Evolutionary conservation across 352 stramenopile species (phyloP).

Genomic region (Pythium sukuiense): DNA sequence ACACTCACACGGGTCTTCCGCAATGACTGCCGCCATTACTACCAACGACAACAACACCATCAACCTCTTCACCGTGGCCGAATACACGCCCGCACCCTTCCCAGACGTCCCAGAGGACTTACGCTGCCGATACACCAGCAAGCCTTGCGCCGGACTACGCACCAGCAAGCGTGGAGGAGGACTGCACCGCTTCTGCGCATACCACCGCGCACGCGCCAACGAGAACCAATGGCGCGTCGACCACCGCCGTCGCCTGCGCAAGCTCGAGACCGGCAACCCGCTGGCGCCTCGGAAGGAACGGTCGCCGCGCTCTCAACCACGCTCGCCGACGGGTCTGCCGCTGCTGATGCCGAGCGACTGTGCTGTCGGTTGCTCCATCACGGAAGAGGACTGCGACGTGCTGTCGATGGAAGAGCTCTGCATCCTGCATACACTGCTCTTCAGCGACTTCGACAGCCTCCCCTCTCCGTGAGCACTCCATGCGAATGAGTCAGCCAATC

Average conservation of each 20-base stretch:
- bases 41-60: conserved; percentile 16
- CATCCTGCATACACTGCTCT: too few relatives aligned
- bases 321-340: conserved; percentile 13
- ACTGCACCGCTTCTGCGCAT: conserved; percentile 51
- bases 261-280: conserved; percentile 15
- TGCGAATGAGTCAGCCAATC: too few relatives aligned
- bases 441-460: too few relatives aligned
- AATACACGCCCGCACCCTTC: conserved; percentile 19
- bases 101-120: conserved; percentile 27
- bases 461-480: too few relatives aligned
- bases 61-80: conserved; percentile 17
- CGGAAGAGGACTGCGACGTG: neutral
- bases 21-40: conserved; percentile 12
- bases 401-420: too few relatives aligned
- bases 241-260: conserved; percentile 22
- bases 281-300: conserved; percentile 9
- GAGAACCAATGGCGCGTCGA: conserved; percentile 54
- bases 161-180: conserved; percentile 51
- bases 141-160: conserved; percentile 45
- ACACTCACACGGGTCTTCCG: neutral
- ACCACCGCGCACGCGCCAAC: conserved; percentile 56
- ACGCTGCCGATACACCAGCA: conserved; percentile 51
- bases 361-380: conserved; percentile 1
- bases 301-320: conserved; percentile 12
- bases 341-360: conserved; percentile 26